Evolutionary conservation across 805 yeast genomes (phyloP).

Genomic region (Torulaspora delbrueckii): DNA sequence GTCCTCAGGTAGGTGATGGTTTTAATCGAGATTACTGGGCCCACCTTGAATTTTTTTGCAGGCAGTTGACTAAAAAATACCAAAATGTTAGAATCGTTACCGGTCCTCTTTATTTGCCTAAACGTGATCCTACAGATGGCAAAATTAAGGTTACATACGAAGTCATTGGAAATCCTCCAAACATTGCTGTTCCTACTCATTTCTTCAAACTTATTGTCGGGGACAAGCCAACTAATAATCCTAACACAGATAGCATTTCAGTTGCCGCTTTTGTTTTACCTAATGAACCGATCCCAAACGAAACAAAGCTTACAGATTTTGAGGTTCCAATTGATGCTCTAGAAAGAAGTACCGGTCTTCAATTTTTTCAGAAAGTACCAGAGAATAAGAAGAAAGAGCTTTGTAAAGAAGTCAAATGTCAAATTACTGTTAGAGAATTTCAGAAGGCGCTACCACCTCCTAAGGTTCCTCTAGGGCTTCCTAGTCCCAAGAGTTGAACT

Average conservation of each 20-base stretch:
- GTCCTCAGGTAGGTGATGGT: slow-evolving; percentile 97
- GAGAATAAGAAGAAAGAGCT: slow-evolving; percentile 51
- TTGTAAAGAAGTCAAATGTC: slow-evolving; percentile 78
- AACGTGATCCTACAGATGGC: slow-evolving; percentile 65
- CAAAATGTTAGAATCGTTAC: slow-evolving; percentile 80
- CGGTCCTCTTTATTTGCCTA: slow-evolving; percentile 89
- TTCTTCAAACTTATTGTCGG: slow-evolving; percentile 89
- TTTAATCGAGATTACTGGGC: slow-evolving; percentile 98
- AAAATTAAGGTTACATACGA: slow-evolving; percentile 83
- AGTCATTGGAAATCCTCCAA: slow-evolving; percentile 95
- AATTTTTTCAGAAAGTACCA: slow-evolving; percentile 67
- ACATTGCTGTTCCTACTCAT: slow-evolving; percentile 95
- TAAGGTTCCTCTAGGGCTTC: slow-evolving; percentile 14
- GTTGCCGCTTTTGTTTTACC: slow-evolving; percentile 95
- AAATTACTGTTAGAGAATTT: slow-evolving; percentile 53
- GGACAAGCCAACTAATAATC: slow-evolving; percentile 48
- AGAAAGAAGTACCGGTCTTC: slow-evolving; percentile 82
- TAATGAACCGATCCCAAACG: slow-evolving; percentile 71
- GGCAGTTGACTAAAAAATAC: slow-evolving; percentile 70
- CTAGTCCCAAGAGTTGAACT: slow-evolving; percentile 19
- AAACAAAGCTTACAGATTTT: slow-evolving; percentile 63
- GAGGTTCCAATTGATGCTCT: slow-evolving; percentile 87
- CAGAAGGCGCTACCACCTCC: slow-evolving; percentile 35
- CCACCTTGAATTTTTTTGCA: slow-evolving; percentile 82
- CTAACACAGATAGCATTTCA: slow-evolving; percentile 42